Percentiles rank a stretch among this genome's conserved stretches.
These are phyloP conservation scores for Sistotremastrum suecicum DNA, from an alignment of 768 basidiomycete species.

Conservation along the genomic window DNA sequence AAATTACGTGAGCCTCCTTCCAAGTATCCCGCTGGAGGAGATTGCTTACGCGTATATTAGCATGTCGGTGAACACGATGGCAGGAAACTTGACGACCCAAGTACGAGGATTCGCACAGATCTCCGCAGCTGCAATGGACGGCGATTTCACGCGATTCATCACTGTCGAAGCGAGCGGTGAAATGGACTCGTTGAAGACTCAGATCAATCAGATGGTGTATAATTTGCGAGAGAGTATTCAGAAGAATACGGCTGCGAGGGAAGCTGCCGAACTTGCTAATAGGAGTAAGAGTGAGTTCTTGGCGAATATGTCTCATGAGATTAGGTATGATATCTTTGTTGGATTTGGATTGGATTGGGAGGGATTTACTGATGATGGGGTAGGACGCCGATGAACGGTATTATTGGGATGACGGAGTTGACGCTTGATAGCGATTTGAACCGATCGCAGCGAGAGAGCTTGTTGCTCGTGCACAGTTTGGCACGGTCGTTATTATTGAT, in stretches of 20 bases:
- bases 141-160: slow-evolving; percentile 97
- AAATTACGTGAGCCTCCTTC: slow-evolving; percentile 68
- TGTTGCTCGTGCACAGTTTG: slow-evolving; percentile 89
- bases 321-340: slow-evolving; percentile 45
- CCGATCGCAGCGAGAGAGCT: slow-evolving; percentile 85
- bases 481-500: slow-evolving; percentile 88
- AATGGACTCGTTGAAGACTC: slow-evolving; percentile 98
- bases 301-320: slow-evolving; percentile 98
- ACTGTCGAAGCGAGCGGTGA: slow-evolving; percentile 97
- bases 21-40: background rate
- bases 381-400: slow-evolving; percentile 99
- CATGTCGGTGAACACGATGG: slow-evolving; percentile 96
- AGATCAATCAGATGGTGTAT: slow-evolving; percentile 99
- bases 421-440: slow-evolving; percentile 95
- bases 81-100: slow-evolving; percentile 90
- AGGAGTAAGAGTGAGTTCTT: slow-evolving; percentile 94
- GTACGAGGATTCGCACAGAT: slow-evolving; percentile 99
- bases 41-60: slow-evolving; percentile 22
- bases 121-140: slow-evolving; percentile 95
- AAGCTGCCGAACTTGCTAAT: slow-evolving; percentile 97
- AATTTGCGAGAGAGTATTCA: slow-evolving; percentile 93
- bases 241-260: slow-evolving; percentile 95
- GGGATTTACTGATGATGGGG: slow-evolving; percentile 3
- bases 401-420: slow-evolving; percentile 99
- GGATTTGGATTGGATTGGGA: background rate